phyloP scores from a whole-genome alignment of 2,329 filamentous ascomycete genomes.

The Fusarium decemcellulare region DNA sequence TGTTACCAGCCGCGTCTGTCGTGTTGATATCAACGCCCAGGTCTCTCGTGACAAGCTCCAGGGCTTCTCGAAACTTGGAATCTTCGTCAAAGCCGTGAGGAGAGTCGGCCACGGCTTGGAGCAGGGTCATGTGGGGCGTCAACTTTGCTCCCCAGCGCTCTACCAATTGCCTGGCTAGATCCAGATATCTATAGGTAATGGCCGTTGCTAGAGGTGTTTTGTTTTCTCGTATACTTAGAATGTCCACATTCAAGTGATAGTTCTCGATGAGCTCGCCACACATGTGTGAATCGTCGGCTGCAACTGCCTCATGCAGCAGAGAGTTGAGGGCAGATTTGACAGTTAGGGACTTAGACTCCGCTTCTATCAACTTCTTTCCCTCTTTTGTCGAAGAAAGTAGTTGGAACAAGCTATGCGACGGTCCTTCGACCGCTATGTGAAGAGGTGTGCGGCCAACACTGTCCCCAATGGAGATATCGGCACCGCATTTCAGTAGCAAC shows the following conservation, averaged over 20 bases:
- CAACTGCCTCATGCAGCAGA: not conserved
- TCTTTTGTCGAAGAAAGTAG: not conserved
- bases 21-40: not conserved
- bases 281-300: not conserved
- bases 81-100: too few relatives aligned
- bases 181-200: accelerated
- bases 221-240: accelerated
- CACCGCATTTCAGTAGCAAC: not conserved
- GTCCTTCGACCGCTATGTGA: not conserved
- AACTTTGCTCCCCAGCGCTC: not conserved
- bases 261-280: not conserved
- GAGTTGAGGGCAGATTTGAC: not conserved
- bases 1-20: not conserved
- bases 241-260: not conserved
- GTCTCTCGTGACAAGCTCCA: not conserved
- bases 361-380: not conserved
- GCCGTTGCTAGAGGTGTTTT: not conserved
- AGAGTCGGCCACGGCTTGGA: too few relatives aligned
- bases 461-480: not conserved
- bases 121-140: not conserved
- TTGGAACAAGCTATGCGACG: not conserved
- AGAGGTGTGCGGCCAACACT: not conserved
- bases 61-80: not conserved
- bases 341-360: not conserved
- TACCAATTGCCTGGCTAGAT: not conserved